These are phyloP conservation scores for Lichtheimia ramosa DNA, from an alignment of 371 early-diverging fungal genomes.

Conservation along the genomic window DNA sequence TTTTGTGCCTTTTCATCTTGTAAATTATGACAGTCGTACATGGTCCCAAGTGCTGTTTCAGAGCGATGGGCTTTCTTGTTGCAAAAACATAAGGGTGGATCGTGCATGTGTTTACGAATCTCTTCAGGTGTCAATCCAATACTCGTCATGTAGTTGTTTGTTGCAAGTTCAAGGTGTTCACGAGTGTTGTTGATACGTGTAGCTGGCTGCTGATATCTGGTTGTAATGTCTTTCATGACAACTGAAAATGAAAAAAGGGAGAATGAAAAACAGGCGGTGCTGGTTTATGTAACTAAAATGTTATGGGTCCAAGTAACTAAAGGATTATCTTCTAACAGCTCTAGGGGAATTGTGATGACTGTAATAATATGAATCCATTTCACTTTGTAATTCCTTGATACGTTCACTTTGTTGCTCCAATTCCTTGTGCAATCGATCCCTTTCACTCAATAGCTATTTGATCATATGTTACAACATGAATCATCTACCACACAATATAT, in stretches of 20 bases:
- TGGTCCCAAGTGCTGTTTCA: conserved; percentile 20
- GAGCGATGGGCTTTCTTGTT: conserved; percentile 22
- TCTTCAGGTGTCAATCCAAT: not conserved
- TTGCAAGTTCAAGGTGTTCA: too few species aligned
- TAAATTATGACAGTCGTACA: conserved; percentile 29
- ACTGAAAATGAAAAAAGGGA: not conserved
- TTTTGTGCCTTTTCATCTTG: not conserved
- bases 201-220: too few species aligned
- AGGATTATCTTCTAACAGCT: too few species aligned
- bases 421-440: conserved; percentile 95
- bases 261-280: not conserved
- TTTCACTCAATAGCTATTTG: conserved; percentile 88
- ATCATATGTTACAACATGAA: not conserved
- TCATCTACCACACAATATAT: not conserved
- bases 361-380: conserved; percentile 50
- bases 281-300: not conserved
- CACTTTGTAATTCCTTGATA: conserved; percentile 86
- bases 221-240: not conserved
- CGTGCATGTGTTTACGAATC: conserved; percentile 1
- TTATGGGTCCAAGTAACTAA: too few species aligned
- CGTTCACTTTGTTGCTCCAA: conserved; percentile 88
- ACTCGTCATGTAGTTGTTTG: too few species aligned
- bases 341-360: conserved; percentile 36
- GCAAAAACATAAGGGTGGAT: conserved; percentile 38
- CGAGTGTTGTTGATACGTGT: too few species aligned